Base-by-base conservation (phyloP, 805 yeast genomes). In the Candida yuanshanica region DNA sequence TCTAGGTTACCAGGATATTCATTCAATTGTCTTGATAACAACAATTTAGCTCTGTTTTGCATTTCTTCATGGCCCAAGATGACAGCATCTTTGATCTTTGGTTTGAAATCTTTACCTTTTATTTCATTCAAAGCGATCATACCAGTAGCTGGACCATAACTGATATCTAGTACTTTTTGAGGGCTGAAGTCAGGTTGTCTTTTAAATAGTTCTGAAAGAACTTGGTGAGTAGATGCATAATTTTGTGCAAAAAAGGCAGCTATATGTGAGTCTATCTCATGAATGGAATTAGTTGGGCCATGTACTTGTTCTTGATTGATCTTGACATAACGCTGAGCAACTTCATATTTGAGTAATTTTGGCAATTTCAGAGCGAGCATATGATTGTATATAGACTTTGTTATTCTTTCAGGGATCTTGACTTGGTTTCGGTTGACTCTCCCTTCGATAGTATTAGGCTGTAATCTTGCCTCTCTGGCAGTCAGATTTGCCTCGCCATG, bases 121-220 rank as follows among this genome's bases (percentile, higher is more conserved):
- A 90, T 52, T 53, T 89, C 96, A 55, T 90, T 87, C 39, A 89
- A 66, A 0, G 95, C 98, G 13, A 90, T 64, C 68, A 93, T 79
- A 2, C 97, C 97, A 0, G 95, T 82, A 2, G 88, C 91, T 1
- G 99, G 98, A 0, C 99, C 98, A 56, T 73, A 80, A 0, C 96
- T 91, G 12, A 87, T 75, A 54, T 87, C 95, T 37, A 93, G 66
- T 0, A 93, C 75, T 5, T 75, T 66, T 22, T 71, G 55, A 0
- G 97, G 97, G 18, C 60, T 60, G 65, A 88, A 85, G 7, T 56
- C 62, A 0, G 80, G 83, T 17, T 71, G 59, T 32, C 90, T 67
- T 34, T 69, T 68, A 49, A 75, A 69, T 26, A 89, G 63, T 50
- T 91, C 98, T 21, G 59, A 56, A 29, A 93, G 62, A 0, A 81